Conservation (phyloP, 306 rosid genomes). For the Sophora flavescens region DNA sequence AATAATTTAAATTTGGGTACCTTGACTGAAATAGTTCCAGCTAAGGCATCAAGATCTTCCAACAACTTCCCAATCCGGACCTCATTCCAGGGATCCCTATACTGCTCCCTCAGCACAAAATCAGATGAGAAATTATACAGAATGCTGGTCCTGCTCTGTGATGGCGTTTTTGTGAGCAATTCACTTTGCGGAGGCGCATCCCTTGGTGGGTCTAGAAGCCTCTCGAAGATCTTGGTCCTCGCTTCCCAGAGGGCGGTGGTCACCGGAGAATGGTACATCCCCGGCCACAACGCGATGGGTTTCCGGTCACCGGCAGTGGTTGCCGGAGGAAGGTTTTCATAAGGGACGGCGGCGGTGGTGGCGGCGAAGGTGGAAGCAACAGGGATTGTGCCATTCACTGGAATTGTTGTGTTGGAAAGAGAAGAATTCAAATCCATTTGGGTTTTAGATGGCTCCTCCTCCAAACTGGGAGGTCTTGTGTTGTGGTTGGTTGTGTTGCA, state of each 20-base stretch:
- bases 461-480: not conserved
- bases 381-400: conserved; percentile 74
- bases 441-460: not conserved
- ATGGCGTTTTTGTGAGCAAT: conserved; percentile 77
- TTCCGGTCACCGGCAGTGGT: conserved; percentile 49
- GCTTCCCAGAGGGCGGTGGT: conserved; percentile 95
- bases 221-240: conserved; percentile 69
- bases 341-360: conserved; percentile 35
- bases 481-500: not conserved
- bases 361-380: conserved; percentile 56
- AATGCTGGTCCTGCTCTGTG: conserved; percentile 82
- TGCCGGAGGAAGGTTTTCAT: conserved; percentile 20
- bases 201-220: conserved; percentile 77
- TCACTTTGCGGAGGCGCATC: conserved; percentile 94
- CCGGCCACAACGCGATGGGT: conserved; percentile 88
- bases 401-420: conserved; percentile 57
- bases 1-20: too few relatives aligned
- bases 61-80: conserved; percentile 86
- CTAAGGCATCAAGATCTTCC: conserved; percentile 96
- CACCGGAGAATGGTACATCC: conserved; percentile 96
- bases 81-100: conserved; percentile 96
- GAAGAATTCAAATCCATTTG: conserved; percentile 67
- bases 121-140: conserved; percentile 81
- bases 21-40: conserved; percentile 92
- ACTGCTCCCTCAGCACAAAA: conserved; percentile 82